Evolutionary conservation across 495 filamentous ascomycete species (phyloP).

Genomic region (Penicillium nucicola): DNA sequence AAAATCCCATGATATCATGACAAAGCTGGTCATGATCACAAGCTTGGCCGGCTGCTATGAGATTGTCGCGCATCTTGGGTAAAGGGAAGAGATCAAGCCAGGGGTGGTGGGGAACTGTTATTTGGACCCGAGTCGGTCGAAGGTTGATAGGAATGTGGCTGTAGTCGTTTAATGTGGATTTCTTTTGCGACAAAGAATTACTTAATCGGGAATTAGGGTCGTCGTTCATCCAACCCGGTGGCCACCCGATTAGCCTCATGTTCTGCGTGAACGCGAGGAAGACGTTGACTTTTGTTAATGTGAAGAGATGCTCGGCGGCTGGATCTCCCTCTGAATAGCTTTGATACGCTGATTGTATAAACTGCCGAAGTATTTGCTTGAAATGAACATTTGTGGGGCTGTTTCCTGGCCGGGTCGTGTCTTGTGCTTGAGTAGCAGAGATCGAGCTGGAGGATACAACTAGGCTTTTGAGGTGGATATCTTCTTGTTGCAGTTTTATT

Average conservation of each 20-base stretch:
- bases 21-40: conserved; percentile 49
- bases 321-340: conserved; percentile 31
- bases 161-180: neutral
- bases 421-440: no score
- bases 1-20: conserved; percentile 44
- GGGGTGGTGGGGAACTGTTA: conserved; percentile 39
- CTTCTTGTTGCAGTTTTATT: conserved; percentile 6
- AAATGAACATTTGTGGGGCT: no score
- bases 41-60: conserved; percentile 35
- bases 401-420: no score
- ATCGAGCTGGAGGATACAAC: neutral
- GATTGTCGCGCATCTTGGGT: conserved; percentile 47
- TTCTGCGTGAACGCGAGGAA: conserved; percentile 34
- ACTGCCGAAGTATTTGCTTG: no score
- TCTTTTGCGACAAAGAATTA: neutral
- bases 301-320: conserved; percentile 37
- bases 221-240: conserved; percentile 25
- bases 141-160: conserved; percentile 36
- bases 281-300: conserved; percentile 40
- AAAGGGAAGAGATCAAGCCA: conserved; percentile 57
- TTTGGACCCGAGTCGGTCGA: conserved; percentile 46
- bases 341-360: conserved; percentile 26
- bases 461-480: conserved; percentile 16
- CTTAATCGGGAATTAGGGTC: conserved; percentile 29
- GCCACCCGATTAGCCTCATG: conserved; percentile 11